Evolutionary conservation across 148 eudicot genomes (phyloP).

Genomic region (Cornus controversa): DNA sequence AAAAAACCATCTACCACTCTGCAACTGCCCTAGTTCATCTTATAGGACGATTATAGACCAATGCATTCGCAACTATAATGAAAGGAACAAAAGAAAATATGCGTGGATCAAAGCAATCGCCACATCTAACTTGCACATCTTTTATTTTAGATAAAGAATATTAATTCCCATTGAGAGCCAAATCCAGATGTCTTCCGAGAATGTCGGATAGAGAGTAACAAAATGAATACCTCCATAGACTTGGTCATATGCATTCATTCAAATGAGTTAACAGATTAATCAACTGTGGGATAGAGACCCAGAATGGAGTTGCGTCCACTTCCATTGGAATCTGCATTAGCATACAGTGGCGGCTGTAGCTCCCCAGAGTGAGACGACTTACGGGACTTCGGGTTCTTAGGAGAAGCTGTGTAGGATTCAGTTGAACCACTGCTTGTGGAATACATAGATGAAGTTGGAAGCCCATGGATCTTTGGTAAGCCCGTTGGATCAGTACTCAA

Average conservation of each 20-base stretch:
- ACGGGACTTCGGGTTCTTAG: conserved; percentile 55
- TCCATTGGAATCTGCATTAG: conserved; percentile 61
- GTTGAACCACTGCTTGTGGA: conserved; percentile 46
- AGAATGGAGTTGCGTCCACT: conserved; percentile 40
- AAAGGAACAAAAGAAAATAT: not conserved
- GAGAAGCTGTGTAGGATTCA: conserved; percentile 66
- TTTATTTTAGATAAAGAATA: too few species aligned
- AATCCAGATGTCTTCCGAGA: not conserved
- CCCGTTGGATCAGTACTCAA: conserved; percentile 72
- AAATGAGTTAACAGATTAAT: conserved; percentile 28
- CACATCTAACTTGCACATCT: too few species aligned
- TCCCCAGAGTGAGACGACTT: conserved; percentile 88
- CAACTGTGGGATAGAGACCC: conserved; percentile 55
- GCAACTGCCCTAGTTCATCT: conserved; percentile 6
- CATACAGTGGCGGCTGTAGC: conserved; percentile 57
- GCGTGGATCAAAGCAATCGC: not conserved
- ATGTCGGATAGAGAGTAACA: not conserved
- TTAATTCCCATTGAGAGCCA: too few species aligned
- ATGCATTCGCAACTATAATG: not conserved
- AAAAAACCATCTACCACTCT: not conserved
- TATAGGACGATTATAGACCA: not conserved
- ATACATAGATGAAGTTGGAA: conserved; percentile 60
- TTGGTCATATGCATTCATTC: not conserved
- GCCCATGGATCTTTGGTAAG: conserved; percentile 77
- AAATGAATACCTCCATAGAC: not conserved